Conservation (phyloP, 176 grass and related monocot species). For the Cenchrus americanus region DNA sequence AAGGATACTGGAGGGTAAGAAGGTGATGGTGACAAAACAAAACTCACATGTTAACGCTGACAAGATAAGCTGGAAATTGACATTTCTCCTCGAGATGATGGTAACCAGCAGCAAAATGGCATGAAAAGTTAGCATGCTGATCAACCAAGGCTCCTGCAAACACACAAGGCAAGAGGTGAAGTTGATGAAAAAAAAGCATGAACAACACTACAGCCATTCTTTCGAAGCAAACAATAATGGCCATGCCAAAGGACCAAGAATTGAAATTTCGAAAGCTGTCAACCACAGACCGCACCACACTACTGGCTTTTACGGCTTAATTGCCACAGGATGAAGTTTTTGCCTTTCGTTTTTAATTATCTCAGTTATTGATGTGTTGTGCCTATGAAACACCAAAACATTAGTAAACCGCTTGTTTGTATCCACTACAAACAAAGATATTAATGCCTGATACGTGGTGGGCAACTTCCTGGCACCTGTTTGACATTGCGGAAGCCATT, state of each 20-base stretch:
- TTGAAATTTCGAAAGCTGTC: neutral
- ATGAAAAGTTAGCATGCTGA: slow-evolving; percentile 67
- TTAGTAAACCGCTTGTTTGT: neutral
- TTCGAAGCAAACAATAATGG: neutral
- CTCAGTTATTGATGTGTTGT: neutral
- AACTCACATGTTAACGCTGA: slow-evolving; percentile 78
- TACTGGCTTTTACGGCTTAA: neutral
- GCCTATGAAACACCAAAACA: neutral
- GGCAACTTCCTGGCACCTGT: neutral
- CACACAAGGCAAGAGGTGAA: neutral
- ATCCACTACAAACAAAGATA: too few species aligned
- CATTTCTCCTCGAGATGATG: slow-evolving; percentile 78
- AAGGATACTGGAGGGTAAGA: neutral
- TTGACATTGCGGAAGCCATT: neutral
- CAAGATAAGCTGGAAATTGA: slow-evolving; percentile 86
- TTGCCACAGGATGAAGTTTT: neutral
- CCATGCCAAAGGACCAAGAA: neutral
- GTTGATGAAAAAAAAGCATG: neutral
- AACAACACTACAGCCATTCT: neutral
- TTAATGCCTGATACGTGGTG: neutral
- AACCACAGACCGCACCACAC: neutral
- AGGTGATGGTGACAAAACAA: neutral
- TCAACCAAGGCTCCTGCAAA: slow-evolving; percentile 87
- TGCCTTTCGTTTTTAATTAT: neutral
- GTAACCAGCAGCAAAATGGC: slow-evolving; percentile 69